phyloP scores from a whole-genome alignment of 169 alveolate genomes.

The Plasmodium berghei region DNA sequence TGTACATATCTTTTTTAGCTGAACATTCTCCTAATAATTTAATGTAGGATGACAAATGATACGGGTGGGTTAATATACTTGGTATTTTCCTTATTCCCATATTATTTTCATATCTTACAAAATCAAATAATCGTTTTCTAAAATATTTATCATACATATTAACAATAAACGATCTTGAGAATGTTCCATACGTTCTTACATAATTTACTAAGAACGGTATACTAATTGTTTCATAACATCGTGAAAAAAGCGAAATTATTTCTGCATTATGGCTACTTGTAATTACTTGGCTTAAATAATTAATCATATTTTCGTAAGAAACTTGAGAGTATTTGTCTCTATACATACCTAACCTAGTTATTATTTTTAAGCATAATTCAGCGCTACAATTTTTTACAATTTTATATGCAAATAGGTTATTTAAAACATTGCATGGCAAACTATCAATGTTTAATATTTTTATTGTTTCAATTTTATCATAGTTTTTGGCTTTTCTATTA shows the following conservation, averaged over 20 bases:
- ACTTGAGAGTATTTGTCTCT: slow-evolving; percentile 83
- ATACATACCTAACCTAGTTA: slow-evolving; percentile 82
- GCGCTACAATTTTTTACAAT: slow-evolving; percentile 86
- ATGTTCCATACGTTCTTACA: slow-evolving; percentile 85
- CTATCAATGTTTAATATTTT: slow-evolving; percentile 82
- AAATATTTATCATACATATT: slow-evolving; percentile 79
- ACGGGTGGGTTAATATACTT: slow-evolving; percentile 82
- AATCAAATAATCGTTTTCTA: slow-evolving; percentile 81
- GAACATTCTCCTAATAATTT: slow-evolving; percentile 84
- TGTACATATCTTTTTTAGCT: slow-evolving; percentile 84
- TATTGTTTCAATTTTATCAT: slow-evolving; percentile 73
- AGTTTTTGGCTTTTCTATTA: slow-evolving; percentile 58
- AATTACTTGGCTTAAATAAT: slow-evolving; percentile 75
- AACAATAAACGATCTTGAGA: slow-evolving; percentile 85
- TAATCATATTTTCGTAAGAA: slow-evolving; percentile 82
- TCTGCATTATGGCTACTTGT: slow-evolving; percentile 81
- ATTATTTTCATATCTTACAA: slow-evolving; percentile 78
- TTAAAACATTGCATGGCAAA: slow-evolving; percentile 80
- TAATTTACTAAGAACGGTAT: slow-evolving; percentile 87
- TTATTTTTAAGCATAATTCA: slow-evolving; percentile 80
- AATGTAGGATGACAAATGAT: slow-evolving; percentile 81
- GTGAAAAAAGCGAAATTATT: slow-evolving; percentile 82
- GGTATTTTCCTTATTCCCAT: slow-evolving; percentile 72
- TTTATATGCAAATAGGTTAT: slow-evolving; percentile 82
- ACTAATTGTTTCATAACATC: slow-evolving; percentile 85